These are phyloP conservation scores for Pseudogymnoascus sp. DNA, from an alignment of 2,329 filamentous ascomycete species.

Conservation along the genomic window DNA sequence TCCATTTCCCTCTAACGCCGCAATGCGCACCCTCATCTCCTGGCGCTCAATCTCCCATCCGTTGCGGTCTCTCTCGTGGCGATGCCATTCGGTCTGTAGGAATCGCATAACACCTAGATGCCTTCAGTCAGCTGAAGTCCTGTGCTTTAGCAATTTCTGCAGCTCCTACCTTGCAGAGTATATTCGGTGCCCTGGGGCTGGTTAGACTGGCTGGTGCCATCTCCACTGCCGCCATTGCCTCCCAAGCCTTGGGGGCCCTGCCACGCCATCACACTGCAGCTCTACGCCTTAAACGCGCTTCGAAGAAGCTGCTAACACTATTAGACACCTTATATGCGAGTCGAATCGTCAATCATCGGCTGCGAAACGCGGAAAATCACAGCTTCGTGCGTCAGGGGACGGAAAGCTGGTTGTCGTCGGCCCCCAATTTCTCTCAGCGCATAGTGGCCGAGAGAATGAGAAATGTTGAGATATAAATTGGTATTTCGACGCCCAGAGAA, in stretches of 20 bases:
- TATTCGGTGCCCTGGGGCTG: conserved; percentile 62
- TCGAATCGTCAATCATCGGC: neutral
- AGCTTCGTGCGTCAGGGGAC: conserved; percentile 8
- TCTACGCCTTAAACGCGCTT: conserved; percentile 4
- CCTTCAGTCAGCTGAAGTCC: conserved; percentile 42
- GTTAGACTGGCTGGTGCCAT: conserved; percentile 27
- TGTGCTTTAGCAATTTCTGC: conserved; percentile 5
- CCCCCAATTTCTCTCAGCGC: neutral
- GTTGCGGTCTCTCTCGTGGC: conserved; percentile 94
- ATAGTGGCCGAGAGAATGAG: conserved; percentile 7
- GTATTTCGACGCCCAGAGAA: neutral
- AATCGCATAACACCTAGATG: conserved; percentile 99
- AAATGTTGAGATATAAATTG: neutral
- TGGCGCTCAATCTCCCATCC: conserved; percentile 98
- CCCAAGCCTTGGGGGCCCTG: conserved; percentile 57
- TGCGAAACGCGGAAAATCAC: conserved; percentile 2
- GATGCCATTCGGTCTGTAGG: conserved; percentile 97
- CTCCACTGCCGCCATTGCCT: conserved; percentile 28
- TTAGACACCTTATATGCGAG: neutral
- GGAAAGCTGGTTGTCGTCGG: neutral
- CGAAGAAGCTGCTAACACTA: neutral
- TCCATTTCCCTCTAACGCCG: conserved; percentile 83
- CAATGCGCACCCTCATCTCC: conserved; percentile 98
- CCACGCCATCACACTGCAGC: conserved; percentile 54
- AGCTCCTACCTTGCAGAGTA: conserved; percentile 57